Evolutionary conservation across 306 rosid species (phyloP), one percentile per base, ranked within the genome.

Genomic region (Fagus sylvatica): DNA sequence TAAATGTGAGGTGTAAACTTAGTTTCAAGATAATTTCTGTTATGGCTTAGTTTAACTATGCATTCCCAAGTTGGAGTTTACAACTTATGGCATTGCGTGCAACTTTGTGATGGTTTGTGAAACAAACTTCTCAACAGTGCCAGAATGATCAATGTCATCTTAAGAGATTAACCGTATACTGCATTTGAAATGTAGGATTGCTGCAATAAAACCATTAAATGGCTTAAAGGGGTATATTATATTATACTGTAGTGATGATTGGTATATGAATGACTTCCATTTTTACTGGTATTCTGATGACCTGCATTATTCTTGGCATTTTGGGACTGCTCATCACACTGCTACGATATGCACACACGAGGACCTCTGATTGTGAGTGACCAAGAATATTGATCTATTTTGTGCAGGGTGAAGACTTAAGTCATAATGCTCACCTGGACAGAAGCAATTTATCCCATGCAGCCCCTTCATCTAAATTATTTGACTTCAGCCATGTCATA

Each of bases 381-480:
- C 41, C 12, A 34, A 3, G 68, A 28, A 33, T 32, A 5, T 69
- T 55, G 30, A 66, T 73, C 33, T 12, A 66, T 78, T 71, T 17
- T 74, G 32, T 69, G 79, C 67, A 78, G 77, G 74, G 53, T 15
- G 78, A 81, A 57, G 60, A 54, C 74, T 69, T 69, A 17, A 59
- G n/a, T 55, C 2, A 49, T 66, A 74, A 46, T 8, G 71, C 79
- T 70, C 49, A 55, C 51, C 49, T 53, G 59, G 78, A 46, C 77
- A 39, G 41, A 42, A 76, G 77, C 68, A 33, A 39, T 1, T 32
- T 10, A 13, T 37, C 40, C 69, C 66, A 65, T 49, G 76, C 51
- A 13, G 13, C 56, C 48, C 56, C 55, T 34, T 16, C 43, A 62
- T 81, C 70, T 40, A 61, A 69, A 49, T 79, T 78, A 60, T 76